Conservation (phyloP, 1,139 yeast species). For the Debaryomyces singareniensis region DNA sequence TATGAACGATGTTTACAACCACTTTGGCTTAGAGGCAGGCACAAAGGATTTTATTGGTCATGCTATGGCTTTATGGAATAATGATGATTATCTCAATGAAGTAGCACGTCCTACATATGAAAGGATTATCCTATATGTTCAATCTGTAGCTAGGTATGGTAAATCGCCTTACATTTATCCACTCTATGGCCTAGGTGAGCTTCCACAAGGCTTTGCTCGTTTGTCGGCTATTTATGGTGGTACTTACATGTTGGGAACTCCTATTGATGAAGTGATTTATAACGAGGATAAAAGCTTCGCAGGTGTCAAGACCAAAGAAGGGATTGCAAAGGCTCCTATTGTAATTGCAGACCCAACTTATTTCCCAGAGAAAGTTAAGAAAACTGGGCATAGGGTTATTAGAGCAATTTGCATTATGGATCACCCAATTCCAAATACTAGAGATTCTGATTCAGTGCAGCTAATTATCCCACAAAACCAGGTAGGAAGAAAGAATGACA, state of each 20-base stretch:
- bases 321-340: conserved; percentile 84
- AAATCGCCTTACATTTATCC: conserved; percentile 97
- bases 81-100: conserved; percentile 80
- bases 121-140: conserved; percentile 77
- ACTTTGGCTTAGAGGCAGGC: conserved; percentile 88
- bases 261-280: conserved; percentile 82
- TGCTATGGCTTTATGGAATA: conserved; percentile 96
- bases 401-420: conserved; percentile 93
- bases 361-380: conserved; percentile 84
- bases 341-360: conserved; percentile 98
- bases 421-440: conserved; percentile 82
- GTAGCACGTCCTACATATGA: conserved; percentile 93
- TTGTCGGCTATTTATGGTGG: conserved; percentile 97
- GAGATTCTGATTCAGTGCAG: conserved; percentile 84
- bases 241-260: conserved; percentile 95
- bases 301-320: conserved; percentile 89
- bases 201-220: conserved; percentile 98
- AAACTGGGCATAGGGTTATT: conserved; percentile 82
- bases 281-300: conserved; percentile 60
- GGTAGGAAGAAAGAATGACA: conserved; percentile 87
- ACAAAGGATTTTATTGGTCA: conserved; percentile 97
- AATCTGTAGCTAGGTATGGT: conserved; percentile 91
- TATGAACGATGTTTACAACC: conserved; percentile 85
- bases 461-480: conserved; percentile 96
- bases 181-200: conserved; percentile 91